Conservation (phyloP, 352 stramenopile genomes). For the Globisporangium alternatum region DNA sequence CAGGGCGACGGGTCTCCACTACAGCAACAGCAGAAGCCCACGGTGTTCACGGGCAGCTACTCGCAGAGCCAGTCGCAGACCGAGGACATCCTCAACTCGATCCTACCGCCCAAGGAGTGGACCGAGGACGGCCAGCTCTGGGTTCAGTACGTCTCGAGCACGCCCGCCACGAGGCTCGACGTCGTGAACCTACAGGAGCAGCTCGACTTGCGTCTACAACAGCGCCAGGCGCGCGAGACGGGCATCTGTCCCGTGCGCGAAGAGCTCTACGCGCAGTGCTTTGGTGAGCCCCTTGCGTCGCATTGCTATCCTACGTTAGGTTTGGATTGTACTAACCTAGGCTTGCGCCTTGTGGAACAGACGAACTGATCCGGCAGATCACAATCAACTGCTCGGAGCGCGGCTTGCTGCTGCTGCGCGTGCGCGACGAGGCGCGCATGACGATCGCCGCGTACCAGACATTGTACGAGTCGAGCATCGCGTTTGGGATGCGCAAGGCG, state of each 20-base stretch:
- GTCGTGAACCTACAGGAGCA: constrained; percentile 91
- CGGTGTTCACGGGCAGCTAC: constrained; percentile 61
- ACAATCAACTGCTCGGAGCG: constrained; percentile 93
- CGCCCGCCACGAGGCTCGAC: constrained; percentile 88
- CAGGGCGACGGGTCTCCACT: not conserved
- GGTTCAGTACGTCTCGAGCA: constrained; percentile 93
- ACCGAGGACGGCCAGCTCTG: constrained; percentile 90
- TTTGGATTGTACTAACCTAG: too few species aligned
- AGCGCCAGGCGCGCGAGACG: constrained; percentile 89
- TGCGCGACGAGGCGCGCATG: constrained; percentile 91
- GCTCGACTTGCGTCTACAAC: constrained; percentile 89
- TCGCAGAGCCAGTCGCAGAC: constrained; percentile 64
- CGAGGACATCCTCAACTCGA: constrained; percentile 91
- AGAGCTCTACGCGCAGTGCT: constrained; percentile 92
- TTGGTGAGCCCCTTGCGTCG: constrained; percentile 38
- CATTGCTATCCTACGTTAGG: not conserved
- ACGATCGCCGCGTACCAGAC: constrained; percentile 92
- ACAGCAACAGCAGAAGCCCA: constrained; percentile 32
- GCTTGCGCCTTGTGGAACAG: constrained; percentile 22
- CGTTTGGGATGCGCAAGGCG: constrained; percentile 93
- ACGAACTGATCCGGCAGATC: constrained; percentile 91
- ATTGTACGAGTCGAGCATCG: constrained; percentile 91
- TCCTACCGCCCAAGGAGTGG: constrained; percentile 87
- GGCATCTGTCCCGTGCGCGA: constrained; percentile 91
- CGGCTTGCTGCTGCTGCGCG: constrained; percentile 84